phyloP scores from a whole-genome alignment of 305 asterid species.

The Ilex paraguariensis region DNA sequence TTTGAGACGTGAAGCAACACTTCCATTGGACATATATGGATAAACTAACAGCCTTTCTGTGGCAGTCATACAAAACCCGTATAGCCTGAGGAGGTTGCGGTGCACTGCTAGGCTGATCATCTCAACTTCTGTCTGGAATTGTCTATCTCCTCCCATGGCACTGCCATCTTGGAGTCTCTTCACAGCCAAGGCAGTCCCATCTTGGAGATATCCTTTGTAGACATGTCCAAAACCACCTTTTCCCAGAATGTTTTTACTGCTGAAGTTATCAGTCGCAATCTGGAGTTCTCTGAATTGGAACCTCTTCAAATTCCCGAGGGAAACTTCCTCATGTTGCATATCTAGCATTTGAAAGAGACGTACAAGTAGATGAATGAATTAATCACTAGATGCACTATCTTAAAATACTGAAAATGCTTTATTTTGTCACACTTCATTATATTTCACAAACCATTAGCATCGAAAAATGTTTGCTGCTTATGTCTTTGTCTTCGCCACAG shows the following conservation, averaged over 20 bases:
- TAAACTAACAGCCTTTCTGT: slow-evolving; percentile 82
- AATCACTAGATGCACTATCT: neutral
- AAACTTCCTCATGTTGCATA: slow-evolving; percentile 61
- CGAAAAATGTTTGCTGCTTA: slow-evolving; percentile 37
- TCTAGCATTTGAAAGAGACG: slow-evolving; percentile 32
- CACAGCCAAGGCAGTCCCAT: slow-evolving; percentile 86
- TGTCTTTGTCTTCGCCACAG: slow-evolving; percentile 54
- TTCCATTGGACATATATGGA: slow-evolving; percentile 94
- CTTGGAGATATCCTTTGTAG: slow-evolving; percentile 73
- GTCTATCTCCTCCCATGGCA: slow-evolving; percentile 76
- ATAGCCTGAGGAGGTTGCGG: slow-evolving; percentile 82
- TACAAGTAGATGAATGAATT: slow-evolving; percentile 11
- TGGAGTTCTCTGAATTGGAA: slow-evolving; percentile 82
- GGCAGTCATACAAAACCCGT: slow-evolving; percentile 84
- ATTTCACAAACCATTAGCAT: slow-evolving; percentile 49
- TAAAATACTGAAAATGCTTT: too few species aligned
- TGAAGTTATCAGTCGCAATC: slow-evolving; percentile 76
- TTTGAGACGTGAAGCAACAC: slow-evolving; percentile 93
- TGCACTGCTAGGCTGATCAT: slow-evolving; percentile 96
- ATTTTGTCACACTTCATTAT: neutral
- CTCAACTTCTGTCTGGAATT: slow-evolving; percentile 95
- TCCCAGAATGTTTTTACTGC: slow-evolving; percentile 76
- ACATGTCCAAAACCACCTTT: slow-evolving; percentile 95
- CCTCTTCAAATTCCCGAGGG: slow-evolving; percentile 78
- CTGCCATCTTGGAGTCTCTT: slow-evolving; percentile 86